Percentiles rank a stretch among this genome's conserved stretches.
These are phyloP conservation scores for Plasmodium blacklocki DNA, from an alignment of 169 alveolate species.

Conservation along the genomic window DNA sequence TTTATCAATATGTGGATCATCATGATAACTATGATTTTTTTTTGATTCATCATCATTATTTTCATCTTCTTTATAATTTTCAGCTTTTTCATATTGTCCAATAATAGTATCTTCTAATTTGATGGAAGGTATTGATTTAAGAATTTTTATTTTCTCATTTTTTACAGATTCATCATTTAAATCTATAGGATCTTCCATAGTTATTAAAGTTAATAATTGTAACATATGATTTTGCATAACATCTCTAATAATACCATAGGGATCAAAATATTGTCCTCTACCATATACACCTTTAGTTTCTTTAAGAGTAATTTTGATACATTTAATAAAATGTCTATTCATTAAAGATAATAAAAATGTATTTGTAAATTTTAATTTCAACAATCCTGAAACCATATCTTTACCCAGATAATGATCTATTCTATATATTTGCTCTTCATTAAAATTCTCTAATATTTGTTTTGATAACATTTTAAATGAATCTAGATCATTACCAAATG, in stretches of 20 bases:
- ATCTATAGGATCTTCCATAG: conserved; percentile 84
- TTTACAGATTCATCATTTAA: conserved; percentile 79
- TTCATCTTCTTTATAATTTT: conserved; percentile 48
- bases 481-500: conserved; percentile 81
- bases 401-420: conserved; percentile 86
- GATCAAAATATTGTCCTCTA: conserved; percentile 84
- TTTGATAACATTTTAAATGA: conserved; percentile 77
- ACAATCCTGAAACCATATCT: conserved; percentile 82
- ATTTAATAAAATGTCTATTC: conserved; percentile 77
- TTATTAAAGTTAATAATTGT: conserved; percentile 79
- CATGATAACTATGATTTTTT: conserved; percentile 55
- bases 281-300: conserved; percentile 79
- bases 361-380: conserved; percentile 81
- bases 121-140: conserved; percentile 80
- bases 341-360: conserved; percentile 77
- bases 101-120: conserved; percentile 79
- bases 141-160: conserved; percentile 82
- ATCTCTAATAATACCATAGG: conserved; percentile 83
- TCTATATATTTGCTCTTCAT: conserved; percentile 79
- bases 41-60: conserved; percentile 42
- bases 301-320: conserved; percentile 79
- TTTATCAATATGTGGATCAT: conserved; percentile 80
- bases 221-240: conserved; percentile 85
- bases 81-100: conserved; percentile 81
- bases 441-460: conserved; percentile 75